Evolutionary conservation across 192 early-diverging fungal species (phyloP), one percentile per base, ranked within the genome.

Genomic region (Thoreauomyces humboldtii): DNA sequence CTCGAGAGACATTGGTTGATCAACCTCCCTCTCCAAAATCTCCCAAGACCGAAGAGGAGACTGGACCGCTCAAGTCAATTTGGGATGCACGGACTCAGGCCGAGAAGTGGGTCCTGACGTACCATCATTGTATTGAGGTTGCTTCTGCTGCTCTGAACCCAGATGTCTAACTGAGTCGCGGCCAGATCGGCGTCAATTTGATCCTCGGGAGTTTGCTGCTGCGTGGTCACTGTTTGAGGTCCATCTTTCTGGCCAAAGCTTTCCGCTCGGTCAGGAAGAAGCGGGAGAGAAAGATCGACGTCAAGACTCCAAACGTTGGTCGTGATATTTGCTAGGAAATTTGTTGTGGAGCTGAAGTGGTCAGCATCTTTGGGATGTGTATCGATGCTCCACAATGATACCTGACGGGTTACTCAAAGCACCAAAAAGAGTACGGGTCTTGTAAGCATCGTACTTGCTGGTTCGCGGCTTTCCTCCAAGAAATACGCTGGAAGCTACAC

Each of bases 381-480:
- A 22, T 28, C 50, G 4, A 31, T 4, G 2, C 21, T 24, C n/a
- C n/a, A n/a, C n/a, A n/a, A n/a, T n/a, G n/a, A 28, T 52, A 52
- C 50, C 50, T 7, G 25, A 31, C 3, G 50, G 27, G 27, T 52
- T 35, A 9, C 29, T 62, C 11, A 62, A 33, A 7, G 60, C 60
- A 7, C 60, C 60, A 62, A 47, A 62, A 17, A 62, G 34, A 24
- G 60, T 46, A 5, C 60, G 60, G 1, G 60, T 48, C 45, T 47
- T 62, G 60, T 62, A 22, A 6, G n/a, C 22, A 6, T 62, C 45
- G 44, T 52, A 62, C 17, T n/a, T 15, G 15, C 17, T 41, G 5
- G 38, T 25, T 37, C 56, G 56, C 3, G 56, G 56, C 0, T 22
- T 32, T 0, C 56, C 56, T 21, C 41, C 41, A 7, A 59, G 14